These are phyloP conservation scores for Dujonia santamariae DNA, from an alignment of 1,139 yeast genomes.

Conservation along the genomic window DNA sequence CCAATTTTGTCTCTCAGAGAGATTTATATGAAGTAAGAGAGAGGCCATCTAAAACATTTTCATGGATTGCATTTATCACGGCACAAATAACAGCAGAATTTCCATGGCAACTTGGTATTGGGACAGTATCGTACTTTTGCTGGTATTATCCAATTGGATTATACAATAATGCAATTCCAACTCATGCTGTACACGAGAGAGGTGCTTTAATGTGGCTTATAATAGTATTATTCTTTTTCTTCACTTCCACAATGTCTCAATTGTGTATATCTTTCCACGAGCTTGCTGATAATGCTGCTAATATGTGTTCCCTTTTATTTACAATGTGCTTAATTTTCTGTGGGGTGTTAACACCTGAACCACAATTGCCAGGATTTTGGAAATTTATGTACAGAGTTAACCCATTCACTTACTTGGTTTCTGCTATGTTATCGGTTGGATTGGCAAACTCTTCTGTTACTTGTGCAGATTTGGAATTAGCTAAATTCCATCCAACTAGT, in stretches of 20 bases:
- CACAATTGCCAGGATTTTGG: constrained; percentile 35
- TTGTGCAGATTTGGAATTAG: constrained; percentile 26
- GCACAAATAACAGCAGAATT: constrained; percentile 71
- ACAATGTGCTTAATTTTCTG: constrained; percentile 32
- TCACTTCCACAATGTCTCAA: constrained; percentile 38
- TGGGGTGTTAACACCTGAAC: constrained; percentile 28
- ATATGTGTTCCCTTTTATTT: constrained; percentile 24
- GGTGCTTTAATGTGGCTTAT: constrained; percentile 46
- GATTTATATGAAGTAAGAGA: constrained; percentile 36
- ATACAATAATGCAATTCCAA: constrained; percentile 49
- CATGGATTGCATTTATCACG: constrained; percentile 36
- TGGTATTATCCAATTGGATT: constrained; percentile 85
- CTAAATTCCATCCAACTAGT: constrained; percentile 32
- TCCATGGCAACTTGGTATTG: constrained; percentile 69
- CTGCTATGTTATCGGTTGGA: constrained; percentile 23
- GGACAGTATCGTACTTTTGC: constrained; percentile 65
- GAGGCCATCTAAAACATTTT: constrained; percentile 27
- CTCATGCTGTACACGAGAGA: constrained; percentile 22
- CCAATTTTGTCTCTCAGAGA: constrained; percentile 31
- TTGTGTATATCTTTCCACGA: constrained; percentile 37
- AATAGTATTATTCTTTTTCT: constrained; percentile 36
- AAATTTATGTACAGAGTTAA: constrained; percentile 40
- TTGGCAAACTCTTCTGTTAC: constrained; percentile 15
- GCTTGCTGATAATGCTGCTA: constrained; percentile 38
- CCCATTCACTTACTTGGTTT: constrained; percentile 63